phyloP scores from a whole-genome alignment of 1,139 yeast genomes.

The Debaryomyces robertsiae region DNA sequence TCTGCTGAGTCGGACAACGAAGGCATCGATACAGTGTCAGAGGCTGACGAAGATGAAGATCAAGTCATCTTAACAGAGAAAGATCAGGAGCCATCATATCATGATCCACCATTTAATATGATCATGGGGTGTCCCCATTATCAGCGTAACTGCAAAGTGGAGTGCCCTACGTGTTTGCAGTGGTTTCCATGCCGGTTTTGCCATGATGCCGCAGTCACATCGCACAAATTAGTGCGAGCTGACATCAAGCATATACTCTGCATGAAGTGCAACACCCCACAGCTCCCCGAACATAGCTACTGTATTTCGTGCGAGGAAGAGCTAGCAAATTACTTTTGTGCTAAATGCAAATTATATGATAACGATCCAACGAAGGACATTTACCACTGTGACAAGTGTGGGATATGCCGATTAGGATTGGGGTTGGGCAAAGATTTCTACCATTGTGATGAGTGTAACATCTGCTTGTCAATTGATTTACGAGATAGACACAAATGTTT shows the following conservation, averaged over 20 bases:
- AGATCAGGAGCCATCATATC: conserved; percentile 56
- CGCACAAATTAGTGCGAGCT: conserved; percentile 65
- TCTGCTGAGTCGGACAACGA: conserved; percentile 13
- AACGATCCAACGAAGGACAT: conserved; percentile 79
- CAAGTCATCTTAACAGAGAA: conserved; percentile 47
- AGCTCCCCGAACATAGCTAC: conserved; percentile 62
- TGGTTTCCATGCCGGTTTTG: conserved; percentile 88
- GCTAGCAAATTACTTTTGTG: conserved; percentile 78
- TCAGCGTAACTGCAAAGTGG: conserved; percentile 79
- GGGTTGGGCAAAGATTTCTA: conserved; percentile 88
- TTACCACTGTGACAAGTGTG: conserved; percentile 91
- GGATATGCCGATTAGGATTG: conserved; percentile 85
- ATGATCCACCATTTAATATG: conserved; percentile 31
- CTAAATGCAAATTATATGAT: conserved; percentile 77
- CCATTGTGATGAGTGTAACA: conserved; percentile 89
- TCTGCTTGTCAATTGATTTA: conserved; percentile 81
- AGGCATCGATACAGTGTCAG: conserved; percentile 2
- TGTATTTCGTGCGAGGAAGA: conserved; percentile 68
- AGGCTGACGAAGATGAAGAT: conserved; percentile 25
- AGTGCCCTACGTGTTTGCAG: conserved; percentile 70
- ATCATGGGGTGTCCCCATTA: conserved; percentile 82
- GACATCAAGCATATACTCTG: conserved; percentile 73
- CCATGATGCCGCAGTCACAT: conserved; percentile 62
- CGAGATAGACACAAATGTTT: conserved; percentile 80
- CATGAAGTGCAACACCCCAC: conserved; percentile 77